Evolutionary conservation across 305 asterid species (phyloP).

Genomic region (Caryopteris hybrid): DNA sequence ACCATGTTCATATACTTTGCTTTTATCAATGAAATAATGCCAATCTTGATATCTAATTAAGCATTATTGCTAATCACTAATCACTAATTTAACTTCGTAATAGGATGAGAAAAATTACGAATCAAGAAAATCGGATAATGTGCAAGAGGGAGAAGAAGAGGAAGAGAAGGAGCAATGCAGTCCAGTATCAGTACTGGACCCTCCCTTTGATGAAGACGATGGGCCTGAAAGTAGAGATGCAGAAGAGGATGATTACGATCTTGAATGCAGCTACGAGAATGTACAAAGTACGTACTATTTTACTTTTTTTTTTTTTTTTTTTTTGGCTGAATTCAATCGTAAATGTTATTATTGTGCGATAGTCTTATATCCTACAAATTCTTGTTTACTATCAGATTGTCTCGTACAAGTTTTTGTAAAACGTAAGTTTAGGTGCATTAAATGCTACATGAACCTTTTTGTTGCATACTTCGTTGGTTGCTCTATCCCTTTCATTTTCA

Average conservation of each 20-base stretch:
- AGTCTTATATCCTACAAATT: no score
- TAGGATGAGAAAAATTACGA: conserved; percentile 38
- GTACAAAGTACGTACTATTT: conserved; percentile 91
- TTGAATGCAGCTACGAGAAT: conserved; percentile 56
- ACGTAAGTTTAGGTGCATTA: no score
- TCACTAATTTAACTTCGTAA: no score
- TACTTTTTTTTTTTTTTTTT: no score
- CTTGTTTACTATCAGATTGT: no score
- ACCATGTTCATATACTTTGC: neutral
- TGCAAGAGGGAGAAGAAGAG: conserved; percentile 31
- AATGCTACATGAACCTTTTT: conserved; percentile 10
- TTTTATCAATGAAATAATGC: neutral
- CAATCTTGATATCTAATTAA: neutral
- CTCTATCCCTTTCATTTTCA: conserved; percentile 14
- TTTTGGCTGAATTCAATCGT: no score
- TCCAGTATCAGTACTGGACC: conserved; percentile 76
- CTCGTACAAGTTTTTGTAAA: no score
- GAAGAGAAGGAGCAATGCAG: conserved; percentile 85
- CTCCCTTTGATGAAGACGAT: conserved; percentile 70
- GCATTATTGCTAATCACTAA: neutral
- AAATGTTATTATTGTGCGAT: no score
- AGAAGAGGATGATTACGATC: conserved; percentile 32
- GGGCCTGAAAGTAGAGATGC: conserved; percentile 25
- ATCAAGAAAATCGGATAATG: conserved; percentile 12
- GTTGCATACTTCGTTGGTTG: conserved; percentile 16